Evolutionary conservation across 108 stramenopile species (phyloP).

Genomic region (Aurantiochytrium sp.): DNA sequence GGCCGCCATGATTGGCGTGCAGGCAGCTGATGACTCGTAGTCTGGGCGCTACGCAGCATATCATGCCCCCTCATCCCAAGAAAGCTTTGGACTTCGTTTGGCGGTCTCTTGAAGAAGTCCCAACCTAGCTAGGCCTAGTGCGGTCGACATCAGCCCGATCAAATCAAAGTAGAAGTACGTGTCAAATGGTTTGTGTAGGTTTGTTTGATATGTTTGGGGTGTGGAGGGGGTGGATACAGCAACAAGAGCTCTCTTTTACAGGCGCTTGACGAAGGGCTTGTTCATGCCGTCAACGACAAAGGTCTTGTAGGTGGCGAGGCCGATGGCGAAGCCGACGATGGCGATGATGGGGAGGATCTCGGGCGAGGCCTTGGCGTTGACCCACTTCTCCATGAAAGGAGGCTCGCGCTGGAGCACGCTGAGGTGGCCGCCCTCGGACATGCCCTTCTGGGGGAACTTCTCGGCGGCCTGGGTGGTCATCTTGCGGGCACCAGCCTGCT

Average conservation of each 20-base stretch:
- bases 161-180: neutral
- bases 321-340: constrained; percentile 7
- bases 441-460: neutral
- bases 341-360: constrained; percentile 30
- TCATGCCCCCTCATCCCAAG: no score
- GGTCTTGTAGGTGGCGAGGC: constrained; percentile 30
- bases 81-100: no score
- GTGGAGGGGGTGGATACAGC: neutral
- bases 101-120: no score
- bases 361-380: neutral
- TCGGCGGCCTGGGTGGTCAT: neutral
- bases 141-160: no score
- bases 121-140: no score
- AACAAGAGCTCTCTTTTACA: neutral
- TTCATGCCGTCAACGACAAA: constrained; percentile 1
- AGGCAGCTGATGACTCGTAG: no score
- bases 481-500: constrained; percentile 1
- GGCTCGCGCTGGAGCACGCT: constrained; percentile 11
- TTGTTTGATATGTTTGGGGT: neutral
- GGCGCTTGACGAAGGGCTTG: constrained; percentile 27
- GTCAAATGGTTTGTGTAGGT: neutral
- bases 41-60: no score
- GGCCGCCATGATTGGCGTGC: no score
- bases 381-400: neutral
- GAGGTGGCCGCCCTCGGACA: constrained; percentile 11